Evolutionary conservation across 2,329 filamentous ascomycete genomes (phyloP), one percentile per base, ranked within the genome.

Genomic region (Gnomoniopsis smithogilvyi): DNA sequence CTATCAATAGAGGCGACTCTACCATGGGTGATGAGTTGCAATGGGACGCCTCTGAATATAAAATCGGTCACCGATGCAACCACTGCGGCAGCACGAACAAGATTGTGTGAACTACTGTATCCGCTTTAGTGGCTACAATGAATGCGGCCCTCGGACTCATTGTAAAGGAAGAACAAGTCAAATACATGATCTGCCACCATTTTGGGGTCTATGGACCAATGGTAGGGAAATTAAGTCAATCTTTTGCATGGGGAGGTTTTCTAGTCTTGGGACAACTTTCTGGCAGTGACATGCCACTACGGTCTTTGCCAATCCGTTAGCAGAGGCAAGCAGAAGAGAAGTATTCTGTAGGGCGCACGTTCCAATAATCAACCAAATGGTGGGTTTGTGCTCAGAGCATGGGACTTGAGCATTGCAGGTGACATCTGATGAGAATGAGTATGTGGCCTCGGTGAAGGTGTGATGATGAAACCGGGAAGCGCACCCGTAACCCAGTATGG

Each of bases 21-120:
- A 45, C 56, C 19, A 50, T 38, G 2, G 57, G 56, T 15, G 73
- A 76, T 45, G 74, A 76, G 62, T 62, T 76, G 47, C 70, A 71
- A 58, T 73, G 62, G 68, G 58, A 60, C 21, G 54, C 52, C 21
- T 51, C 53, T 8, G 30, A 21, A 43, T 60, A 64, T n/a, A 61
- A 52, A 15, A 52, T 61, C 8, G 56, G 57, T 11, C 43, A 49
- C 19, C 45, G 45, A 7, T 41, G 56, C 26, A 30, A 57, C 19
- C 21, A 47, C 24, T 62, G 57, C 17, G 57, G 57, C 33, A 62
- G 38, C 45, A 41, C 38, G 46, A 56, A 50, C 24, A 21, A 45
- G 11, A 24, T 43, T 19, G 19, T 14, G 6, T 45, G 24, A 50
- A 33, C 14, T n/a, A 6, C 21, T 34, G 17, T 45, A 12, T 17